Base-by-base conservation (phyloP, 2,329 filamentous ascomycete species). In the Fusarium oxysporum region DNA sequence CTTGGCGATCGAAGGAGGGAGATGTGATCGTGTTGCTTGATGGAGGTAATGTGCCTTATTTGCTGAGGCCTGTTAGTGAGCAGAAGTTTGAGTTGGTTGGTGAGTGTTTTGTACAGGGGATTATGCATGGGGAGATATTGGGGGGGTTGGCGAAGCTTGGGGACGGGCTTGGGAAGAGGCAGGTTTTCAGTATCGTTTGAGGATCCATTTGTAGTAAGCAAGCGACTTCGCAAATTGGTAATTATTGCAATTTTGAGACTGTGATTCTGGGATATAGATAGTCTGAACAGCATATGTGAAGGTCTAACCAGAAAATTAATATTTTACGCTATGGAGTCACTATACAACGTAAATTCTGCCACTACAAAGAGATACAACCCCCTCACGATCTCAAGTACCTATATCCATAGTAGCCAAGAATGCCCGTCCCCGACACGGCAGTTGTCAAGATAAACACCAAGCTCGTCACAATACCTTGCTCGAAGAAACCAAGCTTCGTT, bases 391-490 rank as follows among this genome's bases (percentile, higher is more conserved):
- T 40, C 41, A 38, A 58, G 8, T 72, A 65, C 0, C 47, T 17
- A 61, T 63, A 57, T 6, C 51, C 67, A 41, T 73, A 73, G 1
- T 73, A 73, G 1, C 71, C 59, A 16, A 71, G 45, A 5, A 73
- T 11, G 0, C 71, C 56, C 0, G 71, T 71, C 14, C 71, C 58
- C 0, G 71, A 71, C 1, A 71, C 55, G 10, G 71, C 53, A 0
- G 71, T 73, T 1, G 71, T 69, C 23, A 73, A 30, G 0, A 68
- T 35, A 11, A 73, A 51, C 0, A 65, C 56, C 16, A 73, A 21
- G 28, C 71, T 70, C 0, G 71, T 73, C 11, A 73, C 62, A 7
- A 73, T 73, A 12, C 71, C 71, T 17, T 73, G 71, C 4, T 74
- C 61, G 11, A 73, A 73, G 25, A 73, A 74, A 0, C 71, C 71